Evolutionary conservation across 139 green algal species (phyloP).

Genomic region (Mesotaenium endlicherianum): DNA sequence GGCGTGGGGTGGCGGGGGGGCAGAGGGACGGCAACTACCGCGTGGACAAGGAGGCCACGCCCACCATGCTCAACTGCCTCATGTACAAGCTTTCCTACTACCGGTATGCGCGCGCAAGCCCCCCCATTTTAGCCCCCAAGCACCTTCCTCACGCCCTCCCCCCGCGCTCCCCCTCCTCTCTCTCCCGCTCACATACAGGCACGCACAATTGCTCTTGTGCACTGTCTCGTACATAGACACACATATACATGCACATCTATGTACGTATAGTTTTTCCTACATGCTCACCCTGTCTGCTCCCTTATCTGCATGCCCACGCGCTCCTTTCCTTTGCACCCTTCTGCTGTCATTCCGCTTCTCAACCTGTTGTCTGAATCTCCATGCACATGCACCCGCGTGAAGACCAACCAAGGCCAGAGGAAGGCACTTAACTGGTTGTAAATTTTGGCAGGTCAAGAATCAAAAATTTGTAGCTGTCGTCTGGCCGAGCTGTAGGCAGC

Average conservation of each 20-base stretch:
- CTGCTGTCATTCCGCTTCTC: background rate
- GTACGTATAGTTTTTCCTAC: no score
- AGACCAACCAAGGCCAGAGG: background rate
- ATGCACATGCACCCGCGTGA: background rate
- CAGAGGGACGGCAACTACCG: conserved; percentile 70
- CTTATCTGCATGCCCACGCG: no score
- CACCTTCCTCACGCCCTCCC: background rate
- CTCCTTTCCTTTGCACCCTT: background rate
- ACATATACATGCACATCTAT: no score
- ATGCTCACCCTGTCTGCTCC: no score
- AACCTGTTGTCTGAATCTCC: background rate
- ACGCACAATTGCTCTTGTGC: no score
- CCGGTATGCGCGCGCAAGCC: no score
- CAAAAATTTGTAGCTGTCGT: no score
- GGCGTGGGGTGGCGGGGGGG: no score
- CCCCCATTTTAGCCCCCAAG: no score
- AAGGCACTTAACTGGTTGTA: background rate
- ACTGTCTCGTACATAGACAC: no score
- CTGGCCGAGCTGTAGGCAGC: background rate
- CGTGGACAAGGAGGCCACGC: conserved; percentile 68
- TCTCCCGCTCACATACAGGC: background rate
- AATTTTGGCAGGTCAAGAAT: background rate
- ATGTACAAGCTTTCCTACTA: conserved; percentile 21
- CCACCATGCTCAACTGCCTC: conserved; percentile 46
- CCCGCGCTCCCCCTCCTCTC: background rate